Base-by-base conservation (phyloP, 306 rosid genomes). In the Dryas octopetala region DNA sequence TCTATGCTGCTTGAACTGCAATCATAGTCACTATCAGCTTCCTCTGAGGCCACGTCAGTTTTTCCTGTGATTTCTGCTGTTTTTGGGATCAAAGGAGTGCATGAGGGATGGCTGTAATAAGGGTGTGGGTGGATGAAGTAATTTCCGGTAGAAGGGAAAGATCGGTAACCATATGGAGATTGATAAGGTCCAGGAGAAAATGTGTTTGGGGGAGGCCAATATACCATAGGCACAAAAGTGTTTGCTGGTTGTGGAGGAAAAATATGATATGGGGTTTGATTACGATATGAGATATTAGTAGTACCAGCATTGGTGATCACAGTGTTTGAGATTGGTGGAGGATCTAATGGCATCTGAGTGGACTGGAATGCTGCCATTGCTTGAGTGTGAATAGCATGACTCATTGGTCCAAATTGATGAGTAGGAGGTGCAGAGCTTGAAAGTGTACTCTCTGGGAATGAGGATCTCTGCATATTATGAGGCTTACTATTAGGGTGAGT, bases 191-290 rank as follows among this genome's bases (percentile, higher is more conserved):
- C 79, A 26, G 87, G 79, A 66, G 87, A 77, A 83, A 85, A 84
- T 76, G 88, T 73, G 78, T 76, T 90, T 65, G 91, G 88, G 69
- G 90, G 91, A 61, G 91, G 96, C 98, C 97, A 93, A 84, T 81
- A 93, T 84, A 88, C 79, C 63, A 88, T 63, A 62, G 98, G 97
- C 41, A 93, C 78, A 78, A 86, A 88, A 49, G 86, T 66, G 76
- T 82, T 84, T 68, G 88, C 43, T 82, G 81, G 78, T 53, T 75
- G 88, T 43, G 91, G 90, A 14, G 86, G 85, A 61, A 85, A 74
- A 78, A 86, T 75, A 41, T 76, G 82, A 76, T 69, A 73, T 41
- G 89, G 81, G 73, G 73, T 47, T 40, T 79, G 87, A 69, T 67
- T 78, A 32, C 32, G 74, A 62, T 41, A 82, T 16, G 84, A 49